phyloP scores from a whole-genome alignment of 2,329 filamentous ascomycete genomes.

The Aspergillus ochraceus region DNA sequence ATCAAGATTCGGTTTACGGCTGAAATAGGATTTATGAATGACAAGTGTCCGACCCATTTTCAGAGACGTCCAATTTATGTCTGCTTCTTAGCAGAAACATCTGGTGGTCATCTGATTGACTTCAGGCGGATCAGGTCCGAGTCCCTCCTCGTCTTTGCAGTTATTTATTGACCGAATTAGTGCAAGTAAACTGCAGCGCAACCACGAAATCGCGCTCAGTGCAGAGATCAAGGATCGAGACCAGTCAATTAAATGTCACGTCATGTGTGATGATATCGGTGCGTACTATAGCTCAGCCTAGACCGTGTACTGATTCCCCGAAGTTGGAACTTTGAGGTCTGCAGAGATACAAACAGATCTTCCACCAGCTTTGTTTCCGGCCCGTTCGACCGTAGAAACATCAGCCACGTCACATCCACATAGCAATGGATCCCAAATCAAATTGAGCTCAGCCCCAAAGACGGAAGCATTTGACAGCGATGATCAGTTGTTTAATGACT shows the following conservation, averaged over 20 bases:
- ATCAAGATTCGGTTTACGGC: conserved; percentile 64
- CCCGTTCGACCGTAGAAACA: conserved; percentile 2
- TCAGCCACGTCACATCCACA: conserved; percentile 18
- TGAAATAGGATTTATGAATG: conserved; percentile 71
- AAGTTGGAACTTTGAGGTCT: conserved; percentile 58
- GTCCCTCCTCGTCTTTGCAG: background rate
- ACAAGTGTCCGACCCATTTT: conserved; percentile 61
- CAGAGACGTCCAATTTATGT: conserved; percentile 64
- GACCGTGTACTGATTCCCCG: conserved; percentile 12
- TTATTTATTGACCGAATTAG: conserved; percentile 36
- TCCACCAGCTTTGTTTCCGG: conserved; percentile 46
- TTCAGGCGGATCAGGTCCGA: conserved; percentile 61
- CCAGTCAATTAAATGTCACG: conserved; percentile 64
- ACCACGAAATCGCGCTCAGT: conserved; percentile 61
- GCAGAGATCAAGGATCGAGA: conserved; percentile 56
- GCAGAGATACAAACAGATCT: conserved; percentile 55
- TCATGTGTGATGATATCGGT: conserved; percentile 85
- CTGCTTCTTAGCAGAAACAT: conserved; percentile 72
- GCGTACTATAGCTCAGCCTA: conserved; percentile 3
- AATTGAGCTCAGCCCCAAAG: conserved; percentile 10
- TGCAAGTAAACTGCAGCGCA: conserved; percentile 63
- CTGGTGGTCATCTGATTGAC: conserved; percentile 67
- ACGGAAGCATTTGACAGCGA: conserved; percentile 56
- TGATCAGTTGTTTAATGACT: conserved; percentile 53
- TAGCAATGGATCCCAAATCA: conserved; percentile 21